Base-by-base conservation (phyloP, 208 protist species). In the Leishmania tropica region DNA sequence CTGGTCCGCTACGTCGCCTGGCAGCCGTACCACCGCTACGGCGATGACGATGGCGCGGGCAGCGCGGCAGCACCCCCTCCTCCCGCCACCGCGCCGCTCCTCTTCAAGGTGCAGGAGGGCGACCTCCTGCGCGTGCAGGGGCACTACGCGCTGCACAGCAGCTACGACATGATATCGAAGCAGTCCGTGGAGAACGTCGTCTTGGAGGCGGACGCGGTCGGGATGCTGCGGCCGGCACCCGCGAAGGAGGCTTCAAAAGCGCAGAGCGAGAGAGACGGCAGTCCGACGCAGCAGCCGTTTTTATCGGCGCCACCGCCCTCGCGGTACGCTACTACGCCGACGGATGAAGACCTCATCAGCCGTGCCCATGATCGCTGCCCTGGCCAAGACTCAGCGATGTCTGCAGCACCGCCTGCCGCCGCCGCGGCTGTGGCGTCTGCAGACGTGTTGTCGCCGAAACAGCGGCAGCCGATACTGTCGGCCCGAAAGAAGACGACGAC, bases 151-250 rank as follows among this genome's bases (percentile, higher is more conserved):
- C 72, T 93, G 37, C 93, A 96, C 83, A 83, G 75, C 37, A 93
- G 83, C 74, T 94, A 88, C 85, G 93, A 96, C 85, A 80, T 94
- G 80, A 78, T 95, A 19, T 93, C 93, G 35, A 96, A 94, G 83
- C 85, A 85, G 75, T 76, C 80, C 7, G 79, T 92, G 11, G 93
- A 96, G 80, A 94, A 95, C 75, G 76, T 83, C 28, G 87, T 95
- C n/a, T 70, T 96, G 67, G 90, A 96, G 48, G 93, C 92, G 19
- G 88, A 88, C n/a, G 76, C 80, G 28, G 76, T 96, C 37, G 90
- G 89, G 24, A 76, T 94, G 68, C 80, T 96, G 77, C 79, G 80
- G 35, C 28, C n/a, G 47, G 74, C 77, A 37, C 28, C 54, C 1
- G 37, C 37, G n/a, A 10, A 31, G n/a, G n/a, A 37, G 5, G 13